Base-by-base conservation (phyloP, 495 filamentous ascomycete genomes). In the Immersiella caudata region DNA sequence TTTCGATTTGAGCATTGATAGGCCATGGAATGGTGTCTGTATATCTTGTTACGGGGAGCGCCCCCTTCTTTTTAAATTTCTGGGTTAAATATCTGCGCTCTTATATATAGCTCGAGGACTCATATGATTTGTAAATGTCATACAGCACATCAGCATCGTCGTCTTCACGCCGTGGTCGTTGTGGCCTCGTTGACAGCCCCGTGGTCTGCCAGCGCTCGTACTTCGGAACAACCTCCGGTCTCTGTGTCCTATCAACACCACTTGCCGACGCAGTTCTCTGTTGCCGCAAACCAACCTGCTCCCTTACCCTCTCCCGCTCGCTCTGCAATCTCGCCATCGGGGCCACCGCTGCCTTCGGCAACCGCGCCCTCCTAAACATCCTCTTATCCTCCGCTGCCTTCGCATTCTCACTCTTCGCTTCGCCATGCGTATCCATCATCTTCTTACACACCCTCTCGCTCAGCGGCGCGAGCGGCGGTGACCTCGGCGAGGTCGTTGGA, bases 401-500 rank as follows among this genome's bases (percentile, higher is more conserved):
- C 11, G 2, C 2, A 46, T 12, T 14, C 40, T 46, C 11, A 46
- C 40, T 18, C 40, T 12, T 14, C 40, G 40, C 40, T 46, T 46
- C 2, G 2, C 16, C 2, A 5, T 5, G 40, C 14, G 5, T 46
- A 6, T 14, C 40, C 40, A 18, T 12, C 14, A 5, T 46, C 40
- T 5, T 2, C 11, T 6, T 27, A 35, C 3, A 25, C 18, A 4
- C 20, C 40, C 69, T 46, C 52, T 71, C 60, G 5, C 35, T 49
- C 20, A 71, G 67, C 7, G 54, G 60, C 4, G 67, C n/a, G n/a
- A n/a, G 67, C 16, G 29, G 29, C 8, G 29, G 29, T 33, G 29
- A 33, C 29, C 4, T 33, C 29, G 29, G 8, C 8, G 8, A 33
- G 3, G 29, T 8, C 29, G 29, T 8, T 8, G 8, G 8, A 33